These are phyloP conservation scores for Fusarium sp. DNA, from an alignment of 2,329 filamentous ascomycete species.

Conservation along the genomic window DNA sequence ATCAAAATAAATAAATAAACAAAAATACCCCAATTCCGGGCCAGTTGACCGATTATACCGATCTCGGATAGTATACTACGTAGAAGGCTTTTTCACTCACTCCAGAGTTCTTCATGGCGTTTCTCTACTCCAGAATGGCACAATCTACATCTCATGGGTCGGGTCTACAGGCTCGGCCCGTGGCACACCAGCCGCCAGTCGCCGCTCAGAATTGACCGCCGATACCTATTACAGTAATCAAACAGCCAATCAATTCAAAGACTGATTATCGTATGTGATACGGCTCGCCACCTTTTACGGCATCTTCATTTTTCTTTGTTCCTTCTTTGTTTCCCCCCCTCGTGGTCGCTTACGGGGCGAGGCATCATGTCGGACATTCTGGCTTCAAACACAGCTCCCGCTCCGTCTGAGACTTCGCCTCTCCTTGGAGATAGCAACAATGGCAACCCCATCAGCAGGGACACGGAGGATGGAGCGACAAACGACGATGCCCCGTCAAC, in stretches of 20 bases:
- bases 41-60: background rate
- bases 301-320: background rate
- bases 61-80: background rate
- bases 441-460: constrained; percentile 1
- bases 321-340: background rate
- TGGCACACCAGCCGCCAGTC: constrained; percentile 9
- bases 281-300: background rate
- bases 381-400: background rate
- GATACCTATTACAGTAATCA: constrained; percentile 10
- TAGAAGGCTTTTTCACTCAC: background rate
- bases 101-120: constrained; percentile 7
- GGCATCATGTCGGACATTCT: constrained; percentile 26
- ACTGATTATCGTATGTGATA: background rate
- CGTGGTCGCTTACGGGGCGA: background rate
- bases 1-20: background rate
- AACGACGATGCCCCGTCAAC: constrained; percentile 9
- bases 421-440: constrained; percentile 38
- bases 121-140: constrained; percentile 21
- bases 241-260: background rate
- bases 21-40: background rate
- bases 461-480: constrained; percentile 26
- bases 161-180: constrained; percentile 13
- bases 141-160: constrained; percentile 9
- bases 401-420: constrained; percentile 44
- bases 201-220: constrained; percentile 30